phyloP scores from a whole-genome alignment of 192 early-diverging fungal genomes.

The Coemansia sp. region DNA sequence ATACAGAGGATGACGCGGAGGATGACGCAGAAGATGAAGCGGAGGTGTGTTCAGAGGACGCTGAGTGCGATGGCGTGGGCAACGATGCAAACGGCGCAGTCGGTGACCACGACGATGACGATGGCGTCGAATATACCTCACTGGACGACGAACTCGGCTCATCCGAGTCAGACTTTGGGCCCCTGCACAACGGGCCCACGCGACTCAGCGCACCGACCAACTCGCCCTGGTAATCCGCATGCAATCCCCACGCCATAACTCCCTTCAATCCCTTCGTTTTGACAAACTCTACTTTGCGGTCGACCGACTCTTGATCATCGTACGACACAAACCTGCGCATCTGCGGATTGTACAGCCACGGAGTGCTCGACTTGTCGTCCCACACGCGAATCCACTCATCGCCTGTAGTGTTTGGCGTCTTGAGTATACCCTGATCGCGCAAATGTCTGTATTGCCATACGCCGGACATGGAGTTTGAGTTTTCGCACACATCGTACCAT shows the following conservation, averaged over 20 bases:
- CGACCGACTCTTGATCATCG: conserved; percentile 70
- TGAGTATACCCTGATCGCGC: conserved; percentile 57
- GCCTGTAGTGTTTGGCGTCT: conserved; percentile 36
- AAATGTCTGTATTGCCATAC: conserved; percentile 65
- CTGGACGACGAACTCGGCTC: neutral
- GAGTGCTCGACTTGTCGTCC: conserved; percentile 57
- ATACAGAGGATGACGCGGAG: neutral
- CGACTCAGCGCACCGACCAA: conserved; percentile 38
- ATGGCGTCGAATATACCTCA: neutral
- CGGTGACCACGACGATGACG: conserved; percentile 19
- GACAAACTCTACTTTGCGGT: conserved; percentile 62
- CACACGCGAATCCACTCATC: conserved; percentile 60
- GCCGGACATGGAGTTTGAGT: conserved; percentile 50
- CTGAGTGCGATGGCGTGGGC: neutral
- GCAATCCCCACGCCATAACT: conserved; percentile 63
- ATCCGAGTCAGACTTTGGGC: conserved; percentile 23
- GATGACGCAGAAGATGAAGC: neutral
- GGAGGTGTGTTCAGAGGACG: neutral
- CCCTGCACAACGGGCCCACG: conserved; percentile 45
- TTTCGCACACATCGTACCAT: conserved; percentile 54
- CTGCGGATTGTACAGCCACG: conserved; percentile 59
- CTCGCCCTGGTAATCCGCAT: conserved; percentile 57
- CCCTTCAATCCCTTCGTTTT: conserved; percentile 57
- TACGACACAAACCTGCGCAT: conserved; percentile 72
- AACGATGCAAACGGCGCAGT: conserved; percentile 27